These are phyloP conservation scores for Microbotryomycetes sp. DNA, from an alignment of 1,284 basidiomycete species.

Conservation along the genomic window DNA sequence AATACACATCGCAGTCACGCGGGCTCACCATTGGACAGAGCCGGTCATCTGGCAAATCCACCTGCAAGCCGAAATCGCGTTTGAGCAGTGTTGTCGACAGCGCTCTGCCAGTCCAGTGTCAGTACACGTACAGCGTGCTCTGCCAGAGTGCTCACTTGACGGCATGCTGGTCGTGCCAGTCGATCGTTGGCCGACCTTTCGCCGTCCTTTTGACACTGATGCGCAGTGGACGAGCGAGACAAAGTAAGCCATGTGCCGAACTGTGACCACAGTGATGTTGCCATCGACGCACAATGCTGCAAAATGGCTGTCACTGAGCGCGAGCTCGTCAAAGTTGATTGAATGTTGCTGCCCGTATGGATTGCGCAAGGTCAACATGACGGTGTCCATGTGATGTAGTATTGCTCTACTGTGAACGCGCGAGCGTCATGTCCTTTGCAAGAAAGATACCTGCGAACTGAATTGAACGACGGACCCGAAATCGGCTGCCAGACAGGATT, in stretches of 20 bases:
- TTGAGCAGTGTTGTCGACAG: constrained; percentile 68
- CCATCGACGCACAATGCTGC: constrained; percentile 56
- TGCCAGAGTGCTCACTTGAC: constrained; percentile 61
- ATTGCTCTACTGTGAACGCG: too few species aligned
- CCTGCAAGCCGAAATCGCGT: constrained; percentile 60
- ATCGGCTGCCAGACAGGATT: too few species aligned
- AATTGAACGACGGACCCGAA: too few species aligned
- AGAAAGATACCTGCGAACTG: too few species aligned
- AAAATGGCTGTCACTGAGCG: constrained; percentile 54
- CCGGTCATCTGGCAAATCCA: constrained; percentile 60
- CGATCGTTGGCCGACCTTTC: constrained; percentile 49
- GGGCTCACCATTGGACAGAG: constrained; percentile 38
- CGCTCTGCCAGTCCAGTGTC: constrained; percentile 52
- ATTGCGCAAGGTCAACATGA: not conserved
- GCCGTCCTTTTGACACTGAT: constrained; percentile 39
- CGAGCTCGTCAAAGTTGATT: constrained; percentile 60
- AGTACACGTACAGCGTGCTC: too few species aligned
- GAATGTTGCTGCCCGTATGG: constrained; percentile 24
- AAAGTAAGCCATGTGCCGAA: not conserved
- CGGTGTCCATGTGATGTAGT: too few species aligned
- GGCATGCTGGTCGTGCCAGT: constrained; percentile 62
- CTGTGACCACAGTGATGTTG: too few species aligned
- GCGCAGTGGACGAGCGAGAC: constrained; percentile 9
- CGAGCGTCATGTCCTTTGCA: too few species aligned
- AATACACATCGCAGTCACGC: not conserved